These are phyloP conservation scores for Sugiyamaella marilandica DNA, from an alignment of 805 yeast species.

Conservation along the genomic window DNA sequence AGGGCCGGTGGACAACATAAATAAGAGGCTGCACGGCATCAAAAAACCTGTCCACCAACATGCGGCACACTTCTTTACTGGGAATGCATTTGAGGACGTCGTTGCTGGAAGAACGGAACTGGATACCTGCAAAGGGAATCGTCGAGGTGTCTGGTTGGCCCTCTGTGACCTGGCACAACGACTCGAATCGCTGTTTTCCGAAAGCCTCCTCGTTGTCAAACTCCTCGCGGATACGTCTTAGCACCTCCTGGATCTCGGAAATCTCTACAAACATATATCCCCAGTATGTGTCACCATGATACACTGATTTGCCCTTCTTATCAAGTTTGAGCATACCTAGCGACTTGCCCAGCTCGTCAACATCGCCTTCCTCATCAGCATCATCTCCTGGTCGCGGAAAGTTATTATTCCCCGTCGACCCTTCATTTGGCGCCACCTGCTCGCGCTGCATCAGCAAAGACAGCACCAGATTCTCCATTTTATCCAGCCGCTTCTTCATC, in stretches of 20 bases:
- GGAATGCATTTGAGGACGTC: slow-evolving; percentile 29
- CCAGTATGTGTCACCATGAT: slow-evolving; percentile 36
- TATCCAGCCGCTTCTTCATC: slow-evolving; percentile 26
- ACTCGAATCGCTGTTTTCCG: slow-evolving; percentile 8
- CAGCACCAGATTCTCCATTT: slow-evolving; percentile 28
- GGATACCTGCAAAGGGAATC: slow-evolving; percentile 16
- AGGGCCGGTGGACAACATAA: slow-evolving; percentile 27
- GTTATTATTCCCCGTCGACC: neutral
- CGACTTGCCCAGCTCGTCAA: slow-evolving; percentile 26
- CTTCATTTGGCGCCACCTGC: neutral
- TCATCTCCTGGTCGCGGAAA: slow-evolving; percentile 6
- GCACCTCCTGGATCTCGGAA: slow-evolving; percentile 21
- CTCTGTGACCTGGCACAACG: slow-evolving; percentile 10
- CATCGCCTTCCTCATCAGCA: slow-evolving; percentile 12
- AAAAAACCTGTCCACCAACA: slow-evolving; percentile 27
- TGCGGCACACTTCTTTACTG: slow-evolving; percentile 20
- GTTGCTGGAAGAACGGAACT: slow-evolving; percentile 13
- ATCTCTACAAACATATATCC: slow-evolving; percentile 30
- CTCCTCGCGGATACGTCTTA: slow-evolving; percentile 13
- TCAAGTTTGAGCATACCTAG: slow-evolving; percentile 35
- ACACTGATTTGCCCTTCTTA: slow-evolving; percentile 28
- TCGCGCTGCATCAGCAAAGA: slow-evolving; percentile 18
- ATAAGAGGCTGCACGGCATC: slow-evolving; percentile 26
- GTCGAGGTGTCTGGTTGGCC: slow-evolving; percentile 8
- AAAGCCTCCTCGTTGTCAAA: slow-evolving; percentile 7